These are phyloP conservation scores for Solanum hybrid DNA, from an alignment of 305 asterid genomes.

Conservation along the genomic window DNA sequence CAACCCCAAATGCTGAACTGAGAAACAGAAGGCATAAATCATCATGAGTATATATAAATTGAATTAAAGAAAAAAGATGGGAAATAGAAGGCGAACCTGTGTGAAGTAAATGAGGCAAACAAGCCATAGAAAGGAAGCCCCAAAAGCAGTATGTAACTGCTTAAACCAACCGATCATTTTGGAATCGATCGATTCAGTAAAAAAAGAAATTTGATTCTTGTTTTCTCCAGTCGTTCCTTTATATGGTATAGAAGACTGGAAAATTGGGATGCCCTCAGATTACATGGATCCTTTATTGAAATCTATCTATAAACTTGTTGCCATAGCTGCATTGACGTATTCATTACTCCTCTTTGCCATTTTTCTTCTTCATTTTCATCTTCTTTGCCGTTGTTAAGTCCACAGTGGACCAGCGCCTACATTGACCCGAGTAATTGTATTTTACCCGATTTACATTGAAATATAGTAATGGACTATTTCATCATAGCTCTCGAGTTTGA, in stretches of 20 bases:
- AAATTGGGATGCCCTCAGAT: neutral
- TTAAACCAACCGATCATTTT: conserved; percentile 60
- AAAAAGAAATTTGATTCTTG: neutral
- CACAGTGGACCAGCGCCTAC: neutral
- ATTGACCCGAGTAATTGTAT: neutral
- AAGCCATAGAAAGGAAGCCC: conserved; percentile 79
- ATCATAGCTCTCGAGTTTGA: too few species aligned
- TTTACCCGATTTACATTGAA: neutral
- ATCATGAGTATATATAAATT: neutral
- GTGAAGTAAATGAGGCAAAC: conserved; percentile 92
- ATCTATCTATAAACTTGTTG: neutral
- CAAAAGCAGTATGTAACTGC: conserved; percentile 64
- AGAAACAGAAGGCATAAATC: neutral
- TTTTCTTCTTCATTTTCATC: neutral
- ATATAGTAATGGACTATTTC: neutral
- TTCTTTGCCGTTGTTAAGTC: neutral
- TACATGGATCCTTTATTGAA: neutral
- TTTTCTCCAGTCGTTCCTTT: conserved; percentile 2
- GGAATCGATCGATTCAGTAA: neutral
- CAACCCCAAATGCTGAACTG: neutral
- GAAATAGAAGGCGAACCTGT: conserved; percentile 38
- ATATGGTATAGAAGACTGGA: neutral
- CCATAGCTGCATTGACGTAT: neutral
- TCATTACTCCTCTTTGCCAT: neutral
- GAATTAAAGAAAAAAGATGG: neutral